Conservation (phyloP, 176 grass and related monocot species). For the Stipa capillata region DNA sequence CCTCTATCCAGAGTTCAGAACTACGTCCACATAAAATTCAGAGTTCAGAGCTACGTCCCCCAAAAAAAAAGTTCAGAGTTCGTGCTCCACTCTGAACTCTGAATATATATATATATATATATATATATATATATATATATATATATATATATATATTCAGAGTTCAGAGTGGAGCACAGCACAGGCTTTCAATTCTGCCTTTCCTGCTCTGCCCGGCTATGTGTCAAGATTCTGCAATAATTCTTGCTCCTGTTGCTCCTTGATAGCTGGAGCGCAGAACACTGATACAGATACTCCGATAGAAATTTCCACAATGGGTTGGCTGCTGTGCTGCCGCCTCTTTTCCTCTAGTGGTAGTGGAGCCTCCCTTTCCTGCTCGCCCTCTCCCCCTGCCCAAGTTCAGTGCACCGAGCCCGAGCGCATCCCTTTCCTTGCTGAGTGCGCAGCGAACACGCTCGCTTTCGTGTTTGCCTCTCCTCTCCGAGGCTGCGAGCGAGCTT, state of each 20-base stretch:
- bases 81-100: too few relatives aligned
- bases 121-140: too few relatives aligned
- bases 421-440: constrained; percentile 20
- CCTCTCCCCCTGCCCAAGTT: background rate
- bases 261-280: constrained; percentile 46
- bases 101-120: too few relatives aligned
- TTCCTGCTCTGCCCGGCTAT: background rate
- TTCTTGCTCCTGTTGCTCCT: background rate
- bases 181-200: background rate
- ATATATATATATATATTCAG: too few relatives aligned
- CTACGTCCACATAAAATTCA: too few relatives aligned
- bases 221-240: constrained; percentile 26
- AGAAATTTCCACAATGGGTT: background rate
- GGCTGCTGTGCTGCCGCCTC: background rate
- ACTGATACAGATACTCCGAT: background rate
- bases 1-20: background rate
- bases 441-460: constrained; percentile 24
- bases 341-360: background rate
- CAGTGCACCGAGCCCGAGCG: constrained; percentile 2
- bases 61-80: too few relatives aligned
- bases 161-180: background rate
- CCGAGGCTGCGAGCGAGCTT: background rate
- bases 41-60: background rate
- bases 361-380: background rate
- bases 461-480: background rate